Percentiles rank a stretch among this genome's conserved stretches.
Conservation (phyloP, 352 stramenopile species). For the Pythium periplocum region DNA sequence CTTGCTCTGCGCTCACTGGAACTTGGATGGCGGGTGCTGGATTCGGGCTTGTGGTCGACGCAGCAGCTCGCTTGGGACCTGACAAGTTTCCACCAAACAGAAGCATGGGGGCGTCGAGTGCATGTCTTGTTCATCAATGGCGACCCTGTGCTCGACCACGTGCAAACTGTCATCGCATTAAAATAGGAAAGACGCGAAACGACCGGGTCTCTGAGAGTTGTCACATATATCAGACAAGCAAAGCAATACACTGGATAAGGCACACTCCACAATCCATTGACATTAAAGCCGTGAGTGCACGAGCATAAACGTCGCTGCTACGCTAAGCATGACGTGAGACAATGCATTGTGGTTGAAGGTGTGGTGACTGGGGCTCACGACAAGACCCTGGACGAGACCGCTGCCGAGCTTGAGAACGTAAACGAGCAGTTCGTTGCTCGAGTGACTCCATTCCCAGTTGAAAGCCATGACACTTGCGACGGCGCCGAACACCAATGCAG, state of each 20-base stretch:
- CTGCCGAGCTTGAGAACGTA: slow-evolving; percentile 75
- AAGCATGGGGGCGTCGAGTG: slow-evolving; percentile 27
- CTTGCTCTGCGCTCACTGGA: background rate
- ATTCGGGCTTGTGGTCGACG: too few species aligned
- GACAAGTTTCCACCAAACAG: slow-evolving; percentile 67
- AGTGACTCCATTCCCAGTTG: slow-evolving; percentile 74
- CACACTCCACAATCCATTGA: too few species aligned
- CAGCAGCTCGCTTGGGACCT: slow-evolving; percentile 9
- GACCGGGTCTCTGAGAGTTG: too few species aligned
- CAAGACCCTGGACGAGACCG: slow-evolving; percentile 74
- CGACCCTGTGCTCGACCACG: background rate
- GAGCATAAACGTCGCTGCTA: slow-evolving; percentile 81
- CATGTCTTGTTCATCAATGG: background rate
- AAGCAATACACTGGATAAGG: too few species aligned
- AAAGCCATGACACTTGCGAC: slow-evolving; percentile 71
- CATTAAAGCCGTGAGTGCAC: slow-evolving; percentile 67
- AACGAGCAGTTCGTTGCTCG: slow-evolving; percentile 77
- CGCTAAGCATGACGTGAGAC: slow-evolving; percentile 79
- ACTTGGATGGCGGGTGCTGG: too few species aligned
- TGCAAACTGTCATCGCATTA: too few species aligned
- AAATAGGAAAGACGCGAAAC: too few species aligned
- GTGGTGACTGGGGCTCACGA: slow-evolving; percentile 75
- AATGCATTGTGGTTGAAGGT: slow-evolving; percentile 89
- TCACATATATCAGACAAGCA: too few species aligned
- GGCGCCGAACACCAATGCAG: slow-evolving; percentile 76